Evolutionary conservation across 225 moss, liverwort and hornwort species (phyloP).

Genomic region (Polytrichum formosum): DNA sequence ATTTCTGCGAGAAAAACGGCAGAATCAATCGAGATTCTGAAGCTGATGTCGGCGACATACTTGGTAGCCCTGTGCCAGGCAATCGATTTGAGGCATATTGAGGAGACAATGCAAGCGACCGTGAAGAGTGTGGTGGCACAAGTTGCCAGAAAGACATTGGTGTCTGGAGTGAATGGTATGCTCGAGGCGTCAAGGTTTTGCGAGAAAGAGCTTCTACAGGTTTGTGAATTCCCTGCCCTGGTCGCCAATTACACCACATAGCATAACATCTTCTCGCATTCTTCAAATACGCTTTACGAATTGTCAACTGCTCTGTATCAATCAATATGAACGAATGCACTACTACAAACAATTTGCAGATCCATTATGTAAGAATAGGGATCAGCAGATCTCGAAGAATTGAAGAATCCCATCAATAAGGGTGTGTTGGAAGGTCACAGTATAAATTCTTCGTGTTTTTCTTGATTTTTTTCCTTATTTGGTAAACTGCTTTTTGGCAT

Average conservation of each 20-base stretch:
- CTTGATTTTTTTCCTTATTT: no score
- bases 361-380: no score
- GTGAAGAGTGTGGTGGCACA: constrained; percentile 30
- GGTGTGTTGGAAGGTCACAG: no score
- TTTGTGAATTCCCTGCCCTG: neutral
- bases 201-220: constrained; percentile 33
- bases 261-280: no score
- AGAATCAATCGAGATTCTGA: constrained; percentile 40
- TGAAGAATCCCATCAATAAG: no score
- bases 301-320: no score
- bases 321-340: no score
- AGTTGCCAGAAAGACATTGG: constrained; percentile 39
- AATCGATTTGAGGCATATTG: constrained; percentile 39
- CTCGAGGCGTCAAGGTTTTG: constrained; percentile 36
- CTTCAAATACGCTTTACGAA: no score
- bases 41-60: constrained; percentile 42
- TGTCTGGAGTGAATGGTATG: constrained; percentile 18
- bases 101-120: constrained; percentile 51
- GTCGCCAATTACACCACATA: no score
- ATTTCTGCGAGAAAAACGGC: constrained; percentile 39
- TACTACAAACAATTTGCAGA: no score
- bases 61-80: constrained; percentile 54
- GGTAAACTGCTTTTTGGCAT: neutral
- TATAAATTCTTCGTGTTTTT: no score
- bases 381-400: no score